Base-by-base conservation (phyloP, 306 rosid genomes). In the Trifolium fragiferum region DNA sequence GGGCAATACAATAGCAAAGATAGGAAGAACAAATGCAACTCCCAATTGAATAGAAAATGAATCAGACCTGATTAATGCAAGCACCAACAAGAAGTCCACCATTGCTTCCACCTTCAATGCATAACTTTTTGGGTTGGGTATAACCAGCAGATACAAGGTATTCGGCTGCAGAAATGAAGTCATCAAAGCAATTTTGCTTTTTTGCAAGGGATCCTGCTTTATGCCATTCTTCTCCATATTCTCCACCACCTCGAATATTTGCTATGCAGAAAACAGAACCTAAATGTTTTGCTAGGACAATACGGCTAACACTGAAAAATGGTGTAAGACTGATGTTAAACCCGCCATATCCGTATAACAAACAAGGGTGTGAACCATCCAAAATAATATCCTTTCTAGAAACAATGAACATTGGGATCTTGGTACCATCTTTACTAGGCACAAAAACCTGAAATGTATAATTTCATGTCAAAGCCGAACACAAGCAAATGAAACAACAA, bases 181-280 rank as follows among this genome's bases (percentile, higher is more conserved):
- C 99, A 75, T 94, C 93, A 78, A 92, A 92, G 82, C 99, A 94
- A 78, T 86, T 94, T 84, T 94, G 99, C 86, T 94, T 94, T 54
- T 77, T 90, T 8, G 89, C 83, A 50, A 94, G 99, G 63, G 97
- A 85, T 15, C 97, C 99, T 67, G 95, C 90, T 87, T 90, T 94
- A 76, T 94, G 99, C 99, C 99, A 94, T 74, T 94, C 93, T 88
- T 94, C 97, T 66, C 99, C 99, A 43, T 92, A 94, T 76, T 94
- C 99, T 59, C 99, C 99, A 76, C 99, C 99, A 23, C 99, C 99
- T 53, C 97, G 97, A 68, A 94, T 92, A 81, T 94, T 92, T 66
- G 96, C 99, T 82, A 92, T 51, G 89, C 93, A 84, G 84, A 70
- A 86, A 81, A 94, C 90, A 73, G 54, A 83, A 66, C 93, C 99